Evolutionary conservation across 1,139 yeast genomes (phyloP), one percentile per base, ranked within the genome.

Genomic region (Suhomyces choctaworum): DNA sequence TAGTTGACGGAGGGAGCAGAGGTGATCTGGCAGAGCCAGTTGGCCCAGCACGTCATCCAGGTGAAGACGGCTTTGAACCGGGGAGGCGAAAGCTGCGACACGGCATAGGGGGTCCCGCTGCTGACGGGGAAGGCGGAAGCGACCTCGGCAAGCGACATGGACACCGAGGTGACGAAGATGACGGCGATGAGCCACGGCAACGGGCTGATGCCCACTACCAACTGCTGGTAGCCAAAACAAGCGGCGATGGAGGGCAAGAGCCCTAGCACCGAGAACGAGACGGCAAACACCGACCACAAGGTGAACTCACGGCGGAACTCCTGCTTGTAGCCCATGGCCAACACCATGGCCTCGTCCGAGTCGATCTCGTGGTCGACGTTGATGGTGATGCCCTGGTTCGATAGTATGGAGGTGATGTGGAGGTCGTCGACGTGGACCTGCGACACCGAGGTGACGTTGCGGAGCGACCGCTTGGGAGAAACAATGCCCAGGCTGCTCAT

Each of bases 261-360:
- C 5, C 89, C 86, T 52, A 83, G 68, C 35, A 83, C 86, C 10
- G 86, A 77, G 59, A 83, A 83, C 10, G 88, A 80, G 17, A 82
- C 86, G 26, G 82, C 78, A 42, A 82, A 75, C 1, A 82, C 73
- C 4, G 85, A 70, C 65, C 78, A 72, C 16, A 79, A 54, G 4
- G 78, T 70, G 44, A 80, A 79, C 47, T 83, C 87, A 55, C 92
- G 76, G 51, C 77, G 77, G 56, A 83, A 78, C 52, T 83, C 90
- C 47, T 78, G 86, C 52, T 80, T 80, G 54, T 83, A 83, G 27
- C 92, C 92, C 49, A 82, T 66, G 12, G 83, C 82, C 48, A 77
- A 55, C 32, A 78, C 75, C 56, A 70, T 61, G 11, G 80, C 81
- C 51, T 78, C 82, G 52, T 78, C 83, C 7, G 48, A 36, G 40